Base-by-base conservation (phyloP, 1,284 basidiomycete genomes). In the Ganoderma leucocontextum region DNA sequence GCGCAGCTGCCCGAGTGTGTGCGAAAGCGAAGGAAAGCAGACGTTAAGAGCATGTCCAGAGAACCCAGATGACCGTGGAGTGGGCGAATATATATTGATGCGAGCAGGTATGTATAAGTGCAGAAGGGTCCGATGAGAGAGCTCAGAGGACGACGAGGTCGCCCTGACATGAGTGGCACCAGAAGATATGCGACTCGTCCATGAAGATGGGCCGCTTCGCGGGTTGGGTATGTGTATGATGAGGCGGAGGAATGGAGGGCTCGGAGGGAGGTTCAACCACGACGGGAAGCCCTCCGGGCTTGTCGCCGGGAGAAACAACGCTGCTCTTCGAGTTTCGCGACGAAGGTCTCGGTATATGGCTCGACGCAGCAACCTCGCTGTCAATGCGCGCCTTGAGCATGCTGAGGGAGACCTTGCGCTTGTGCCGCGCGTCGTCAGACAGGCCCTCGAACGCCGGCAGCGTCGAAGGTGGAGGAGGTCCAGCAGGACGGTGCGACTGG, bases 301-400 rank as follows among this genome's bases (percentile, higher is more conserved):
- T 73, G 25, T 25, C 63, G 6, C 85, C 82, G 13, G 89, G 89
- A 10, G 70, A 71, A 7, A 62, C 33, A 38, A 38, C n/a, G 33
- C 25, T 22, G 62, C 62, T 57, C 60, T 42, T 42, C 58, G 68
- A 65, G 60, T 58, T 57, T 8, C 63, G 58, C 29, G 90, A 89
- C 6, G 85, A 82, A 60, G 88, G 81, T 22, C 87, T 87, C 1
- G 80, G 74, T 0, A 77, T 73, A 42, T 78, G 76, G 29, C 75
- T 76, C 15, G 80, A 78, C 15, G 84, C 83, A 19, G 85, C 87
- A 17, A 85, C 81, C 78, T 94, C 92, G 77, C 91, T 90, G 70
- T 94, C 93, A 78, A 97, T 96, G 55, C 95, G 88, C 35, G 94
- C 95, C 78, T 95, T 95, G 64, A 97, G 87, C 88, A 96, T 95